These are phyloP conservation scores for Cetraspora pellucida DNA, from an alignment of 192 early-diverging fungal genomes.

Conservation along the genomic window DNA sequence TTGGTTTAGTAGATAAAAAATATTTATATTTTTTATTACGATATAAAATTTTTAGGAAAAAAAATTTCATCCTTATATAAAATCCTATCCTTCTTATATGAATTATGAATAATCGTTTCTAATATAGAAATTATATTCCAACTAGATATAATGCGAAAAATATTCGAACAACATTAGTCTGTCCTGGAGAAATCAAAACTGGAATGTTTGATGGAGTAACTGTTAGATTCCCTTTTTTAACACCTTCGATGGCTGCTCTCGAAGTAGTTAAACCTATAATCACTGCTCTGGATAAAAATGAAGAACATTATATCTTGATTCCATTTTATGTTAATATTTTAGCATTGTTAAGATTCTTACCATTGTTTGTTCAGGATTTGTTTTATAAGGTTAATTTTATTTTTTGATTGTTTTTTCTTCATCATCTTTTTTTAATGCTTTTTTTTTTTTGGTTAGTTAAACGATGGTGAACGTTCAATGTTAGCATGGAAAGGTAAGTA, in stretches of 20 bases:
- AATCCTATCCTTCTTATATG: too few relatives aligned
- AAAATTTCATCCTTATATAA: too few relatives aligned
- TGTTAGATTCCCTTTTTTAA: constrained; percentile 60
- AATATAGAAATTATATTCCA: too few relatives aligned
- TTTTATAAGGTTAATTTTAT: constrained; percentile 26
- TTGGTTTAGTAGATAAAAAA: too few relatives aligned
- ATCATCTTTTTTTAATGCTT: too few relatives aligned
- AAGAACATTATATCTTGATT: constrained; percentile 51
- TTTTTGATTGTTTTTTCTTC: neutral
- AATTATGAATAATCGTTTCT: too few relatives aligned
- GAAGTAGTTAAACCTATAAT: constrained; percentile 64
- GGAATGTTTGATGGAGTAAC: constrained; percentile 71
- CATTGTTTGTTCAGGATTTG: constrained; percentile 42
- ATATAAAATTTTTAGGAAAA: too few relatives aligned
- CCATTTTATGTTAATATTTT: constrained; percentile 46
- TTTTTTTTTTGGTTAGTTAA: too few relatives aligned
- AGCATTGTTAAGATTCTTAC: constrained; percentile 43
- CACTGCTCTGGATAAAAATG: constrained; percentile 54
- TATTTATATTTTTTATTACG: too few relatives aligned
- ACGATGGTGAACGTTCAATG: too few relatives aligned
- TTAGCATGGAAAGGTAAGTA: too few relatives aligned
- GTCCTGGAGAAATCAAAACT: constrained; percentile 72
- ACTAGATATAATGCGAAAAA: constrained; percentile 56
- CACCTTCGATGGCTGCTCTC: constrained; percentile 60
- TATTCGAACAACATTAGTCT: constrained; percentile 70